Base-by-base conservation (phyloP, 805 yeast species). In the Candida lessepsii region DNA sequence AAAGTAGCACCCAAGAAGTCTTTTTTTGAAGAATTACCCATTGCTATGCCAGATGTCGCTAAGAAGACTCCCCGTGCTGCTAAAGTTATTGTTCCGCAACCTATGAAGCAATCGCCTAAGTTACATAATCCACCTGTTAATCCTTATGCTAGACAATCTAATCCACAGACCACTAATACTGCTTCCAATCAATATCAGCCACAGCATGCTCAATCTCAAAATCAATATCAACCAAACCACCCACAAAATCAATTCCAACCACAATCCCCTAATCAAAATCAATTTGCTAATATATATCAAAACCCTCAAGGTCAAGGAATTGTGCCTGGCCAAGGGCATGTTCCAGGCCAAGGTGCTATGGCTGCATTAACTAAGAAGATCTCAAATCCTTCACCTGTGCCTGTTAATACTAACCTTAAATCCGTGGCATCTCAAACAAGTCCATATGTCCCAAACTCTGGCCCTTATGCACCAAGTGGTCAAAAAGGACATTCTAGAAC, bases 1-100 rank as follows among this genome's bases (percentile, higher is more conserved):
- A 9, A 17, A 27, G 16, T 37, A 17, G 20, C 26, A 28, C 43
- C 33, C 6, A 32, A 41, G 20, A 70, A 74, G 51, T 60, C 77
- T 8, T 78, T 81, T 51, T 81, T 78, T 52, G 82, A 77, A 39
- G 87, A 81, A 40, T 54, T 78, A 27, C 86, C 86, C 3, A 54
- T 61, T 20, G 46, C 56, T 1, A 48, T 72, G 39, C 65, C 67
- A 1, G 53, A 48, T 23, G 49, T 56, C 6, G 51, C 55, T 3
- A 60, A 60, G 1, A 55, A 63, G 35, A 58, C 65, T 9, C 60
- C 68, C 3, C 51, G 52, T n/a, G 57, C 62, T 2, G 50, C 3
- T 17, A 24, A 15, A 17, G 21, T 16, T 15, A 26, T 8, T 26
- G 23, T 20, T 20, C 11, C 28, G 21, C 24, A 10, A 4, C 33